phyloP scores from a whole-genome alignment of 495 filamentous ascomycete species.

The Peziza echinospora region DNA sequence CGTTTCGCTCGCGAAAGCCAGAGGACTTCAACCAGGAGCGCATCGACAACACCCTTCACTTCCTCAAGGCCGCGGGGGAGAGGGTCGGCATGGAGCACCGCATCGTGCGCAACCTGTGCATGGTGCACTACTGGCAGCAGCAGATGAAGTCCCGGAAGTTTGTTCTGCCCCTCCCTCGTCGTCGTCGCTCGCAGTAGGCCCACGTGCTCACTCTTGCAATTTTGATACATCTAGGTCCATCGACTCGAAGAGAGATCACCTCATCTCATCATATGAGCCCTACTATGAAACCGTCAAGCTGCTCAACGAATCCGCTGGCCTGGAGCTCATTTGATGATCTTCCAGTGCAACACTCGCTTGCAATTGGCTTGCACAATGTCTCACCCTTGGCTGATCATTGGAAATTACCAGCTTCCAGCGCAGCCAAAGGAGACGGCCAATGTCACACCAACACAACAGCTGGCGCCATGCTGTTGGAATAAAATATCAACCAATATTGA shows the following conservation, averaged over 20 bases:
- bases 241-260: background rate
- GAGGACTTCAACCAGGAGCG: conserved; percentile 35
- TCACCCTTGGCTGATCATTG: too few relatives aligned
- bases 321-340: too few relatives aligned
- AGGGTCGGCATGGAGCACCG: conserved; percentile 53
- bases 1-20: conserved; percentile 40
- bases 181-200: too few relatives aligned
- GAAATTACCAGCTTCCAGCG: too few relatives aligned
- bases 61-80: conserved; percentile 47
- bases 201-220: too few relatives aligned
- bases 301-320: background rate
- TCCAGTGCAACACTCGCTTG: too few relatives aligned
- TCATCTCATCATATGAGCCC: background rate
- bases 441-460: too few relatives aligned
- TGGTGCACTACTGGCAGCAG: conserved; percentile 37
- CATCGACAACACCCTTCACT: conserved; percentile 53
- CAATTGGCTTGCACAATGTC: too few relatives aligned
- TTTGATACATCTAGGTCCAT: background rate
- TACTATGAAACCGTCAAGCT: background rate
- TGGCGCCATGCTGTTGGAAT: too few relatives aligned
- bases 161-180: background rate
- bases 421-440: too few relatives aligned
- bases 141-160: conserved; percentile 20
- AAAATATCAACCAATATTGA: too few relatives aligned
- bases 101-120: conserved; percentile 53